Conservation (phyloP, 257 asterid genomes). For the Nyctanthes arbortristis region DNA sequence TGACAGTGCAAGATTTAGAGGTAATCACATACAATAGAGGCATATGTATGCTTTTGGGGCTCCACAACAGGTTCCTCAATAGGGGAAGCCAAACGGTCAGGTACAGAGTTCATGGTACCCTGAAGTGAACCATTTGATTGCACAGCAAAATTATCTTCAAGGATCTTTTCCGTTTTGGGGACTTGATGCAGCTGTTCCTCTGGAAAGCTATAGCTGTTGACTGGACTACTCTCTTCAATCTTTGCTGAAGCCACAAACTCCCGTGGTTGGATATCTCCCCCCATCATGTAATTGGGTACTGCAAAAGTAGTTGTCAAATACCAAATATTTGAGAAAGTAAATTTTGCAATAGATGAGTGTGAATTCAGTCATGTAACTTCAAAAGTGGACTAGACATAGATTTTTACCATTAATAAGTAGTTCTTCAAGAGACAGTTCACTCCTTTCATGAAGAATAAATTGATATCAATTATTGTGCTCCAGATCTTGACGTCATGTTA, state of each 20-base stretch:
- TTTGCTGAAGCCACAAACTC: constrained; percentile 52
- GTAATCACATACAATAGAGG: constrained; percentile 79
- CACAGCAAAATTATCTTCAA: constrained; percentile 57
- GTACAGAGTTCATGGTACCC: constrained; percentile 53
- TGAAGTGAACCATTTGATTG: constrained; percentile 79
- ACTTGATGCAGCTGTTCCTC: constrained; percentile 64
- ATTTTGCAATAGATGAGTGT: not conserved
- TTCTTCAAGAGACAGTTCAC: not conserved
- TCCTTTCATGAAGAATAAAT: not conserved
- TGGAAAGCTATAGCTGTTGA: constrained; percentile 48
- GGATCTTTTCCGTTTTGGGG: constrained; percentile 57
- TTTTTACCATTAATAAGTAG: not conserved
- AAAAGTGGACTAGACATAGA: not conserved
- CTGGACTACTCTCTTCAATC: constrained; percentile 50
- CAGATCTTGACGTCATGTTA: not conserved
- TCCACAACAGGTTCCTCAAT: constrained; percentile 66
- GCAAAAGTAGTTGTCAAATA: constrained; percentile 24
- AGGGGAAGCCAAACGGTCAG: constrained; percentile 59
- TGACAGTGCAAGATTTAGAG: constrained; percentile 17
- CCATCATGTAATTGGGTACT: constrained; percentile 65
- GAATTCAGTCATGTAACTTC: not conserved
- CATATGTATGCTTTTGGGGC: constrained; percentile 93
- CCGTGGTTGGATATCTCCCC: constrained; percentile 66
- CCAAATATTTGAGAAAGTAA: not conserved
- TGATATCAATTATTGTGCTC: not conserved